Percentiles rank a stretch among this genome's conserved stretches.
phyloP scores from a whole-genome alignment of 176 grass and related monocot genomes.

The Triticum timopheevii region DNA sequence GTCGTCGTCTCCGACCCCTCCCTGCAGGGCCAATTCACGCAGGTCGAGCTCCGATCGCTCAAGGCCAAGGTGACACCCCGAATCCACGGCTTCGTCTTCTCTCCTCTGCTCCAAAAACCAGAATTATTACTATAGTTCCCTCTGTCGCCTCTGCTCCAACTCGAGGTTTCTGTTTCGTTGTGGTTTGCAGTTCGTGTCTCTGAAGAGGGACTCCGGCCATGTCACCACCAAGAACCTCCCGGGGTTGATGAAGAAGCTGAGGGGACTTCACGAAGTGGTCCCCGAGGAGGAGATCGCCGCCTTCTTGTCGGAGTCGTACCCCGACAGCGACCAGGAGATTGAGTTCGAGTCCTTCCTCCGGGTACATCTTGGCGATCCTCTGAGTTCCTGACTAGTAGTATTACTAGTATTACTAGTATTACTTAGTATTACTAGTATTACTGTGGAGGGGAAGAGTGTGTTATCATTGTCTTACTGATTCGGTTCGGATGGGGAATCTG shows the following conservation, averaged over 20 bases:
- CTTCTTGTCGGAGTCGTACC: constrained; percentile 58
- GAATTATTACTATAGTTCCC: background rate
- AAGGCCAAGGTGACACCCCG: constrained; percentile 72
- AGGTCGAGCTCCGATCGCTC: constrained; percentile 91
- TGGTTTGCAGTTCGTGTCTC: constrained; percentile 60
- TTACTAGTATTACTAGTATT: background rate
- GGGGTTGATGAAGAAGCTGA: constrained; percentile 76
- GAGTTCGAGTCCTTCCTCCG: constrained; percentile 88
- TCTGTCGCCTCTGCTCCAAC: background rate
- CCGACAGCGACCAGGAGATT: constrained; percentile 69
- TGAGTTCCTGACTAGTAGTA: background rate
- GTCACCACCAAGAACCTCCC: constrained; percentile 75
- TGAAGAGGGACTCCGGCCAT: constrained; percentile 67
- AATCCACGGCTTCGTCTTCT: background rate
- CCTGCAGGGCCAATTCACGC: constrained; percentile 97
- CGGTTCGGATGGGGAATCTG: background rate
- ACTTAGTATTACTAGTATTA: background rate
- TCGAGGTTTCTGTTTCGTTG: constrained; percentile 23
- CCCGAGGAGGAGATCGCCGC: constrained; percentile 67
- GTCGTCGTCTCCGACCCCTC: constrained; percentile 95
- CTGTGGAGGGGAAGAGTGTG: background rate
- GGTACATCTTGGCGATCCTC: constrained; percentile 44
- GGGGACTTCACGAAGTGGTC: constrained; percentile 72
- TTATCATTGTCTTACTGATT: background rate
- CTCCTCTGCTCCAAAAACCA: background rate